Base-by-base conservation (phyloP, 257 asterid species). In the Solanum chiquidenum region DNA sequence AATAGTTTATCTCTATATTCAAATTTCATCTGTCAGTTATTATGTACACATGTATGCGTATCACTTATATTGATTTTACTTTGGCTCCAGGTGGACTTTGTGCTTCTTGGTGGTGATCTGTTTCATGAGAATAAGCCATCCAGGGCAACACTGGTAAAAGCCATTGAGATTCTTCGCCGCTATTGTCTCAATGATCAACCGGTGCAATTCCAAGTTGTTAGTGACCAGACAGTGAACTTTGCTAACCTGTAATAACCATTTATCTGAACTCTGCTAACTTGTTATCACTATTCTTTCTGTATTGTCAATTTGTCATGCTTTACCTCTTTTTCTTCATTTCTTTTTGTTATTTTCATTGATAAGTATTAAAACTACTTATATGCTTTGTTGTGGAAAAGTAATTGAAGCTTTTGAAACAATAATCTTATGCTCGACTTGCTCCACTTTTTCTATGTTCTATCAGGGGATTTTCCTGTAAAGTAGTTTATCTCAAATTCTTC, bases 121-220 rank as follows among this genome's bases (percentile, higher is more conserved):
- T 97, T 97, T 92, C 99, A 97, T 64, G 99, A 97, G 94, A 97
- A 97, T 89, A 97, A 97, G 90, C 99, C 99, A 85, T 95, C 98
- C 44, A 94, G 99, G 95, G 89, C 98, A 87, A 95, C 99, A 71
- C 90, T 97, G 87, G 98, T 97, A 92, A 97, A 94, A 91, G 92
- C 98, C 91, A 95, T 97, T 69, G 99, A 97, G 88, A 95, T 95
- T 85, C 98, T 97, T 35, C 97, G 98, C 3, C 98, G 96, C 66
- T 94, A 93, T 90, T 97, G 99, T 94, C 99, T 97, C 89, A 93
- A 90, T 60, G 95, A 97, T 89, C 94, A 77, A 73, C 96, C 99
- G 18, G 96, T 95, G 87, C 97, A 92, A 93, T 97, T 97, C 89
- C 98, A 97, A 93, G 98, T 97, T 23, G 98, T 97, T 90, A 97